Base-by-base conservation (phyloP, 1,284 basidiomycete genomes). In the Ustilago shanxiensis region DNA sequence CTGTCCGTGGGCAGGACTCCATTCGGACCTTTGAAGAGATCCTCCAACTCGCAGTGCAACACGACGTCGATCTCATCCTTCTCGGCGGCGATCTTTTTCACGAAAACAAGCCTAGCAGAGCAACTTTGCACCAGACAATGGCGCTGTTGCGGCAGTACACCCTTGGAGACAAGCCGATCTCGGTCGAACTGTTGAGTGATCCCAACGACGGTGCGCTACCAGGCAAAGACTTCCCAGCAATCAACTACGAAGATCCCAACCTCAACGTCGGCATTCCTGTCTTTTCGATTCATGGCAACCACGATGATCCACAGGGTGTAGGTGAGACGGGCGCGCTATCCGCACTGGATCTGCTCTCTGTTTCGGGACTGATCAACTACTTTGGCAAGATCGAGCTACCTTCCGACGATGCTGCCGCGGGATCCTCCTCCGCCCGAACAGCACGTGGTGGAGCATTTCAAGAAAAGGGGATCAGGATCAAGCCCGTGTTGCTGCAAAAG, bases 221-320 rank as follows among this genome's bases (percentile, higher is more conserved):
- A 9, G 50, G 55, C 28, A 64, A 35, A 10, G 24, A 68, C 28
- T 99, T 98, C 83, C 96, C 97, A 2, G 93, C 94, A 0, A 89
- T 99, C 78, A 99, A 99, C 86, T 99, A 99, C 83, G 95, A 99
- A 87, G 97, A 99, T 83, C 91, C 92, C 0, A 98, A 99, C 85
- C 89, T 98, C 66, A 99, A 99, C 83, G 90, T 99, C 59, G 91
- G 91, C 22, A 94, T 97, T 29, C 97, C 97, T 2, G 93, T 98
- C 24, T 99, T 99, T 87, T 98, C 95, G 0, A 99, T 99, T 51
- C 96, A 99, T 83, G 97, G 96, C 47, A 99, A 99, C 84, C 97
- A 99, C 86, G 97, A 99, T 84, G 96, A 99, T 81, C 96, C 97
- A 33, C 97, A 99, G 87, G 97, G 96, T 24, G 92, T 95, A 13